Evolutionary conservation across 768 basidiomycete genomes (phyloP).

Genomic region (Tricholomella constricta): DNA sequence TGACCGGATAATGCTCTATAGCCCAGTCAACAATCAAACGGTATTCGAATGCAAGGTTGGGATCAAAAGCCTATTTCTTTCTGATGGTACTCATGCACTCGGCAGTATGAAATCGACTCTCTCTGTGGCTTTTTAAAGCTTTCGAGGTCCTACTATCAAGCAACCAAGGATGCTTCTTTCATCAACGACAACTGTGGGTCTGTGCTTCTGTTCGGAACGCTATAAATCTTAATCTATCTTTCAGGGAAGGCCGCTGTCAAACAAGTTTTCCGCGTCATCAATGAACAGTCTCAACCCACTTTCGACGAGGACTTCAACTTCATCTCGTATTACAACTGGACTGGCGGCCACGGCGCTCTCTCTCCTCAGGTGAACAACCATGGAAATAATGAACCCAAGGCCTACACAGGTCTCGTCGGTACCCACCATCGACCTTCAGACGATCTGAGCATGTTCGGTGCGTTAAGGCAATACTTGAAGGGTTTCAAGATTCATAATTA

Average conservation of each 20-base stretch:
- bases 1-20: conserved; percentile 24
- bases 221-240: conserved; percentile 5
- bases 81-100: background rate
- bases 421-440: conserved; percentile 80
- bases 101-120: conserved; percentile 78
- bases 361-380: conserved; percentile 64
- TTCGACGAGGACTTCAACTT: conserved; percentile 74
- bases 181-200: conserved; percentile 67
- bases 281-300: conserved; percentile 73
- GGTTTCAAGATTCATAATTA: background rate
- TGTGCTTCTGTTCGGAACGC: background rate
- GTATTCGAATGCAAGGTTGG: conserved; percentile 84
- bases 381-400: conserved; percentile 78
- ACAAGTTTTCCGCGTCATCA: conserved; percentile 75
- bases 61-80: background rate
- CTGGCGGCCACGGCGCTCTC: conserved; percentile 65
- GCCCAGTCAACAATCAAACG: conserved; percentile 65
- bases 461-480: conserved; percentile 16
- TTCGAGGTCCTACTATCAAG: conserved; percentile 69
- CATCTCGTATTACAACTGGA: conserved; percentile 83
- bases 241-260: conserved; percentile 68
- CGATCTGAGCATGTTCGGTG: conserved; percentile 69
- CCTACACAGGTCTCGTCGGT: conserved; percentile 72
- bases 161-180: conserved; percentile 71
- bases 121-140: conserved; percentile 79